Evolutionary conservation across 768 basidiomycete species (phyloP).

Genomic region (Suillus plorans): DNA sequence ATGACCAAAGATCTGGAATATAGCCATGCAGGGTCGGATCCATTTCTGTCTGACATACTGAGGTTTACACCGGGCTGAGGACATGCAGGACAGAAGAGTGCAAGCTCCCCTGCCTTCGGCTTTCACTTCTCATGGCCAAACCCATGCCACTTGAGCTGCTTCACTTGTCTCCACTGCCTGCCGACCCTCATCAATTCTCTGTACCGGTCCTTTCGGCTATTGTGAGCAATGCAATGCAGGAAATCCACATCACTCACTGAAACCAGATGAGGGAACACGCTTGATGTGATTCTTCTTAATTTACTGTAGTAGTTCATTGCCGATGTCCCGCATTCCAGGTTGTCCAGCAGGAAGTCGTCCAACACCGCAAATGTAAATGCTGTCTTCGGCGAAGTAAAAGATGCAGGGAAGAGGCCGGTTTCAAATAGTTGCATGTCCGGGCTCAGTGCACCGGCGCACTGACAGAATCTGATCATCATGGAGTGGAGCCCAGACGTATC

Average conservation of each 20-base stretch:
- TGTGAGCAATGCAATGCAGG: neutral
- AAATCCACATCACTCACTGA: neutral
- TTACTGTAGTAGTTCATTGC: conserved; percentile 14
- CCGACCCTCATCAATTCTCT: neutral
- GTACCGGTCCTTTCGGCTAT: neutral
- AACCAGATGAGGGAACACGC: neutral
- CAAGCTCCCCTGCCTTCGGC: conserved; percentile 1
- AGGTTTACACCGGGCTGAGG: conserved; percentile 17
- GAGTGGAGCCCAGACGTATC: neutral
- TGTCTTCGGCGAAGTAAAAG: neutral
- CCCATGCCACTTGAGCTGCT: neutral
- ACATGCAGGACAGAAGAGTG: conserved; percentile 28
- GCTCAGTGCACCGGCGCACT: neutral
- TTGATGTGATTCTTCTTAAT: conserved; percentile 3
- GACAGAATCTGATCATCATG: neutral
- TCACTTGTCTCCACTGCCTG: neutral
- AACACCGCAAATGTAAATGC: neutral
- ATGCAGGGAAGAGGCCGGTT: conserved; percentile 1
- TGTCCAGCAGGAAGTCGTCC: conserved; percentile 7
- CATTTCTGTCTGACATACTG: neutral
- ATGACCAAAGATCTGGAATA: neutral
- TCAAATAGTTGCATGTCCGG: neutral
- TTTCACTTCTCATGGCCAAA: neutral
- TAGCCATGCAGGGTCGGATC: neutral
- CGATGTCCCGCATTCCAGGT: conserved; percentile 13